Evolutionary conservation across 2,329 filamentous ascomycete species (phyloP).

Genomic region (Colletotrichum sp.): DNA sequence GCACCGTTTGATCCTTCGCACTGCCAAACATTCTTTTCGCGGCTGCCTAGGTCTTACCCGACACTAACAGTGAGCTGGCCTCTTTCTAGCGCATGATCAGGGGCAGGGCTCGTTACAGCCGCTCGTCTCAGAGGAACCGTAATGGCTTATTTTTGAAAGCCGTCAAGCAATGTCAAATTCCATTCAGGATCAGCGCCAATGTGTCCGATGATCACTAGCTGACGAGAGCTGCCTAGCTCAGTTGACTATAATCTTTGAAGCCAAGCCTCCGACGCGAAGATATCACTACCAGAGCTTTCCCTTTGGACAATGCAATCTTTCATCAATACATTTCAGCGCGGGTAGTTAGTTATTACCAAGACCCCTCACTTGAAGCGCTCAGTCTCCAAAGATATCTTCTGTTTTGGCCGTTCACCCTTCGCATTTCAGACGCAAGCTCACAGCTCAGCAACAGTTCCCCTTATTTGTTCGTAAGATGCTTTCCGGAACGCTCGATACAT

Average conservation of each 20-base stretch:
- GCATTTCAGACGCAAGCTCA: background rate
- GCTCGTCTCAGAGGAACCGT: background rate
- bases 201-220: background rate
- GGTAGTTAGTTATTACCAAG: rapidly evolving
- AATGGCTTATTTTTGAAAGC: background rate
- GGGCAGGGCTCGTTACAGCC: background rate
- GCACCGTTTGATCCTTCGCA: background rate
- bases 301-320: background rate
- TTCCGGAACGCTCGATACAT: background rate
- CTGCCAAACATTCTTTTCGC: background rate
- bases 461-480: background rate
- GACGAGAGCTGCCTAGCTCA: background rate
- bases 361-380: rapidly evolving
- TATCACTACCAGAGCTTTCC: background rate
- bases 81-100: background rate
- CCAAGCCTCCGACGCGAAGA: background rate
- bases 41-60: background rate
- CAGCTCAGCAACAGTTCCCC: background rate
- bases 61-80: background rate
- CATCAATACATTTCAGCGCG: background rate
- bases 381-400: background rate
- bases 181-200: background rate
- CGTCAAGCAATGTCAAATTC: background rate
- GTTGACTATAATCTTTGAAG: background rate
- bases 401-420: background rate